Conservation (phyloP, 176 grass and related monocot genomes). For the barley (Hordeum vulgare) region MorexV3_pseudomolecules_assembly NC_058521.1:441593288-441593787, state of each 20-base stretch:
- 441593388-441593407: neutral
- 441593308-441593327: conserved; percentile 25
- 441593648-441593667: neutral
- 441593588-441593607: neutral
- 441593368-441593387: conserved; percentile 11
- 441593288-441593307: conserved; percentile 31
- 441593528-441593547: conserved; percentile 20
- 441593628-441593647: neutral
- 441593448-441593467: conserved; percentile 14
- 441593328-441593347: conserved; percentile 27
- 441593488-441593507: neutral
- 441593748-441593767: conserved; percentile 9
- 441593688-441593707: conserved; percentile 10
- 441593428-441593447: neutral
- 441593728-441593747: conserved; percentile 12
- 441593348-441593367: conserved; percentile 33
- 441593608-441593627: neutral
- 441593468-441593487: neutral
- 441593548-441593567: neutral
- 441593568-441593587: conserved; percentile 2
- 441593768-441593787: conserved; percentile 13
- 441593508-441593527: neutral
- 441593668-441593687: neutral
- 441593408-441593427: neutral
- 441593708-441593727: neutral